Conservation (phyloP, 345 rosid genomes). For the Litchi chinensis region DNA sequence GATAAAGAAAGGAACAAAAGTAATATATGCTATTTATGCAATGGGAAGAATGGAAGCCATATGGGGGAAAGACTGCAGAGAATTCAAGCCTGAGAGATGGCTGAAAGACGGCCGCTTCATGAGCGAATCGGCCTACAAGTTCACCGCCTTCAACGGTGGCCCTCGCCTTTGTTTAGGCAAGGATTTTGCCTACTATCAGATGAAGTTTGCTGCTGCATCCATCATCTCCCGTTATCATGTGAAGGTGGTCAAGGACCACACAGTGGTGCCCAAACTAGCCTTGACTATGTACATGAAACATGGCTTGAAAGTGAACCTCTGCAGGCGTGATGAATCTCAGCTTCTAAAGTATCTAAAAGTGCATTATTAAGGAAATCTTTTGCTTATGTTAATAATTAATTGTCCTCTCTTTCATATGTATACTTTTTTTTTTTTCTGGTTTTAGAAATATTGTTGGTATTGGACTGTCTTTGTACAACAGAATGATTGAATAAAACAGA, state of each 20-base stretch:
- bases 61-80: constrained; percentile 87
- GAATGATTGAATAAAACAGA: not conserved
- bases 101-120: constrained; percentile 69
- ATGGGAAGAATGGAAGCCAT: constrained; percentile 96
- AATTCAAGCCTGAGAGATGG: constrained; percentile 94
- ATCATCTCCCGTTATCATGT: constrained; percentile 62
- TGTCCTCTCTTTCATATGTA: not conserved
- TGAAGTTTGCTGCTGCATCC: constrained; percentile 80
- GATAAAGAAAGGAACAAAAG: constrained; percentile 84
- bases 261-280: constrained; percentile 68
- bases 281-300: constrained; percentile 96
- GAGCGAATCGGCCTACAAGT: constrained; percentile 91
- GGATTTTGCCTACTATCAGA: constrained; percentile 94
- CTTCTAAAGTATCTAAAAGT: constrained; percentile 27
- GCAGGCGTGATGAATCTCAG: constrained; percentile 39
- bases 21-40: constrained; percentile 80
- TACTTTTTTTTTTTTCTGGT: not conserved
- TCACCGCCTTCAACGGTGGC: constrained; percentile 94
- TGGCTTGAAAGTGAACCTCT: constrained; percentile 56
- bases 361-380: not conserved
- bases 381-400: constrained; percentile 1
- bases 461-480: not conserved
- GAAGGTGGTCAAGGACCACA: constrained; percentile 61
- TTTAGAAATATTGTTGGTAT: not conserved
- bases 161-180: constrained; percentile 92